phyloP scores from a whole-genome alignment of 495 filamentous ascomycete genomes.

The Penicillium lividum region DNA sequence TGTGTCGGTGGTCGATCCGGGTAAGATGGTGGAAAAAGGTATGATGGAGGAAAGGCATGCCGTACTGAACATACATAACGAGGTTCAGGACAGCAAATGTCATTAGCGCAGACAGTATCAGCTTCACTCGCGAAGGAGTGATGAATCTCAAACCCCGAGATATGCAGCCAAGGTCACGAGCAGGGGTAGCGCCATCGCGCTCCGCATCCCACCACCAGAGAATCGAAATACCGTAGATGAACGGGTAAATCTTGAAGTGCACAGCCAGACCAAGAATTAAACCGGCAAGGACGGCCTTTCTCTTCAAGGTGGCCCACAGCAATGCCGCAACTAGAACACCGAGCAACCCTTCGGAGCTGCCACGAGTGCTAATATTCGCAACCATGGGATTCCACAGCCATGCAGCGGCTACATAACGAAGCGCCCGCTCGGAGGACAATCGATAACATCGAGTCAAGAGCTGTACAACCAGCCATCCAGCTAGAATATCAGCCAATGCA shows the following conservation, averaged over 20 bases:
- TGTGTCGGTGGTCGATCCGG: slow-evolving; percentile 94
- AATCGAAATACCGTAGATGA: slow-evolving; percentile 86
- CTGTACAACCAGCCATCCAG: slow-evolving; percentile 81
- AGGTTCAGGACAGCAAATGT: slow-evolving; percentile 73
- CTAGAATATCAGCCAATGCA: slow-evolving; percentile 75
- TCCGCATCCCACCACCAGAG: slow-evolving; percentile 81
- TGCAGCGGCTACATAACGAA: slow-evolving; percentile 71
- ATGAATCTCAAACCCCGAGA: slow-evolving; percentile 51
- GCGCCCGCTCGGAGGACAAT: slow-evolving; percentile 54
- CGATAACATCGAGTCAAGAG: slow-evolving; percentile 50
- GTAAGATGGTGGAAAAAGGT: slow-evolving; percentile 92
- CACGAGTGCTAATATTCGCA: slow-evolving; percentile 89
- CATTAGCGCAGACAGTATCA: slow-evolving; percentile 63
- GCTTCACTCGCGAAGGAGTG: slow-evolving; percentile 58
- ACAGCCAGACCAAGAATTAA: slow-evolving; percentile 78
- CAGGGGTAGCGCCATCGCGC: slow-evolving; percentile 20
- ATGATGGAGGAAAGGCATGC: slow-evolving; percentile 74
- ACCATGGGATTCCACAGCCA: slow-evolving; percentile 99
- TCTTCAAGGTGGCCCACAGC: slow-evolving; percentile 73
- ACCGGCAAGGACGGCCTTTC: slow-evolving; percentile 64
- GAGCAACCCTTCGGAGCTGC: slow-evolving; percentile 88
- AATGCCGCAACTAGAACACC: slow-evolving; percentile 79
- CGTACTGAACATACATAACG: slow-evolving; percentile 75
- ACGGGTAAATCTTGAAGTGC: slow-evolving; percentile 98
- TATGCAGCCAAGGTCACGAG: slow-evolving; percentile 8